Conservation (phyloP, 306 rosid species). For the Fagus crenata region DNA sequence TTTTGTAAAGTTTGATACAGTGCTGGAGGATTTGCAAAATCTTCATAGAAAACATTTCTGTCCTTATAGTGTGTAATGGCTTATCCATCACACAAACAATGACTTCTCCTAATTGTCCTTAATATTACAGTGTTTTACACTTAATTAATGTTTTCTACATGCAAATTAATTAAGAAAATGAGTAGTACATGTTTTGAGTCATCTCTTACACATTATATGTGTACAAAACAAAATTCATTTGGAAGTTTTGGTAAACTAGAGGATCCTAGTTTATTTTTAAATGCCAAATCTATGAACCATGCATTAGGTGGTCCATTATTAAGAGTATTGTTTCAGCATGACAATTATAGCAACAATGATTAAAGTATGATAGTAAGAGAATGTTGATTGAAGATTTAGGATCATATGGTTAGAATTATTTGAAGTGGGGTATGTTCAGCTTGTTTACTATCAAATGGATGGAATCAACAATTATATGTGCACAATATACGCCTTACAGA, state of each 20-base stretch:
- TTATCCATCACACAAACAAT: conserved; percentile 20
- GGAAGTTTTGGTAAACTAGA: no score
- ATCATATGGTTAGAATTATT: background rate
- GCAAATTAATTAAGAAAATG: no score
- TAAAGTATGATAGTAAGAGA: background rate
- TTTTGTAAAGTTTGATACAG: conserved; percentile 35
- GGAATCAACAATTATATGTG: no score
- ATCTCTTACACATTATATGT: no score
- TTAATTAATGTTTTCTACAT: no score
- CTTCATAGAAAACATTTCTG: conserved; percentile 31
- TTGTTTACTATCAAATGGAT: background rate
- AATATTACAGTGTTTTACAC: background rate
- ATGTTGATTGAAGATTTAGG: background rate
- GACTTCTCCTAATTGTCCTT: conserved; percentile 29
- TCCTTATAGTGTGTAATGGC: conserved; percentile 36
- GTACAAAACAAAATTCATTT: no score
- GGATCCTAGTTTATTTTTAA: background rate
- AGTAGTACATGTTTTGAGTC: no score
- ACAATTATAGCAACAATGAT: background rate
- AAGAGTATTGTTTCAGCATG: background rate
- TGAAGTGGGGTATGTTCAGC: conserved; percentile 1
- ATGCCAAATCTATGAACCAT: background rate
- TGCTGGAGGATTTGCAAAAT: conserved; percentile 41
- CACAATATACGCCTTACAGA: no score
- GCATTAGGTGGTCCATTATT: background rate